Base-by-base conservation (phyloP, 176 grass and related monocot species). In the Oryza brachyantha region DNA sequence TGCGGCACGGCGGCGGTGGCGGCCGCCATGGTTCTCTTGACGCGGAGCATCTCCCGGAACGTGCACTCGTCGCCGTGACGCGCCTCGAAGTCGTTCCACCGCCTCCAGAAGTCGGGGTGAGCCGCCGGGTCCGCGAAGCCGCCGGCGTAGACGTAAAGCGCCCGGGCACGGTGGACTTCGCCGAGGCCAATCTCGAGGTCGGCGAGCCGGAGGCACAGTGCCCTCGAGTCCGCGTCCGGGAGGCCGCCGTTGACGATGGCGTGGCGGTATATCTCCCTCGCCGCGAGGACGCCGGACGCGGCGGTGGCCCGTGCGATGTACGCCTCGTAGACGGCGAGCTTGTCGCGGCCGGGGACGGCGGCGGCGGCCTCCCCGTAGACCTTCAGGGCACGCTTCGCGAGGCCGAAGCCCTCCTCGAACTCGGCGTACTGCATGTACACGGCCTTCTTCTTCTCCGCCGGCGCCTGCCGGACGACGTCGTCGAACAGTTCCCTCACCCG, bases 381-480 rank as follows among this genome's bases (percentile, higher is more conserved):
- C 68, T 86, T 90, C 82, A 92, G 88, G 12, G 83, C 93, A 21
- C 90, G 84, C 14, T 83, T 75, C 0, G 87, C 93, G 9, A 92
- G 87, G 29, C 93, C 90, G 5, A 67, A 88, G 35, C 90, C 79
- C 75, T 96, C 93, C 81, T 96, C 93, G 32, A 96, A 80, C 82
- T 84, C 88, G 13, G 93, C 87, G 79, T 88, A 88, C 60, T 73
- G 83, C 21, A 96, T 78, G 59, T 70, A 96, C 36, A 92, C 36
- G 21, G 82, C 79, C 79, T 90, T 90, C 45, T 85, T 86, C 71
- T 54, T 41, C 73, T 67, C 13, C 31, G 87, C 31, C 66, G 93
- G 93, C 0, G 90, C 67, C 72, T 86, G 85, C 48, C 76, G 61
- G 70, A 86, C 64, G 35, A 87, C 93, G 17, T 86, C 79, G 39